Conservation (phyloP, 768 basidiomycete species). For the Podaxis sp. region DNA sequence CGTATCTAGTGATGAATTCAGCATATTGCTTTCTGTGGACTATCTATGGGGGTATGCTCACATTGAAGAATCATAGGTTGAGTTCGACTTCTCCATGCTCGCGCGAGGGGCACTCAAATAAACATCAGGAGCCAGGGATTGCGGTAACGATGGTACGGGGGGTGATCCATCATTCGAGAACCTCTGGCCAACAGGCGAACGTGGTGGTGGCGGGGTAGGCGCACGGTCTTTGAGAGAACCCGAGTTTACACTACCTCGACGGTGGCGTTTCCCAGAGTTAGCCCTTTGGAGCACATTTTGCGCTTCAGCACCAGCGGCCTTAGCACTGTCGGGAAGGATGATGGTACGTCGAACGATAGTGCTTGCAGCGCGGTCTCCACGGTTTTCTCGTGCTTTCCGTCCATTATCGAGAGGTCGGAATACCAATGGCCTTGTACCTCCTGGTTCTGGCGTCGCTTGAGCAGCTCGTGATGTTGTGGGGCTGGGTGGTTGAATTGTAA, state of each 20-base stretch:
- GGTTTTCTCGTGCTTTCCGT: constrained; percentile 21
- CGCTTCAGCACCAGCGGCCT: constrained; percentile 47
- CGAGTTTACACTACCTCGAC: constrained; percentile 59
- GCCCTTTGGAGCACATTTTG: constrained; percentile 37
- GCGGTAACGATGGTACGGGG: constrained; percentile 66
- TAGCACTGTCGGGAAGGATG: constrained; percentile 70
- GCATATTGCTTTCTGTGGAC: constrained; percentile 23
- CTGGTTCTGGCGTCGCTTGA: constrained; percentile 2
- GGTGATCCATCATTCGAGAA: constrained; percentile 70
- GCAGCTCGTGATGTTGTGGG: constrained; percentile 5
- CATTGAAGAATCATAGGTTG: constrained; percentile 72
- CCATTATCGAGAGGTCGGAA: constrained; percentile 35
- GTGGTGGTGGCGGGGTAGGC: constrained; percentile 84
- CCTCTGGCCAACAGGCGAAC: constrained; percentile 48
- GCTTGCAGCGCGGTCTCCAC: constrained; percentile 27
- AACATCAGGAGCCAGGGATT: constrained; percentile 44
- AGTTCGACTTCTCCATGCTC: constrained; percentile 64
- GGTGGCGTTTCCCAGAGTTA: constrained; percentile 51
- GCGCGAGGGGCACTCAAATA: constrained; percentile 37
- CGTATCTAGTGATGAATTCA: constrained; percentile 51
- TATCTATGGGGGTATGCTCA: constrained; percentile 38
- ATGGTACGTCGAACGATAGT: constrained; percentile 76
- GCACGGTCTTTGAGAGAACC: constrained; percentile 78
- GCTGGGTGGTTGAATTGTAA: constrained; percentile 9
- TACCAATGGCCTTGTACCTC: constrained; percentile 33